These are phyloP conservation scores for Dalbergia oliveri DNA, from an alignment of 306 rosid species.

Conservation along the genomic window DNA sequence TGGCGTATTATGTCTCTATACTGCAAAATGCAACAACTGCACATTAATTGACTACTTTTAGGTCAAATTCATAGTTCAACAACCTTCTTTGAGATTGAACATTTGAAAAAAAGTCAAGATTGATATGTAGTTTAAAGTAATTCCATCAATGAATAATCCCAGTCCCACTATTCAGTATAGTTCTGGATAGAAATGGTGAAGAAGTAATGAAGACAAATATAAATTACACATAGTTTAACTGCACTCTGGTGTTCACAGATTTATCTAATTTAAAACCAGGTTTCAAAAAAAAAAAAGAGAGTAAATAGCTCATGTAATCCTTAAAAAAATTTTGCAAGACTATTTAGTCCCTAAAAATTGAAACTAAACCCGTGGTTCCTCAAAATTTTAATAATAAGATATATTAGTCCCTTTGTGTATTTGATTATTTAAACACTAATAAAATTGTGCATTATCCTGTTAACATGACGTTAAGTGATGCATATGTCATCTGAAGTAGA, in stretches of 20 bases:
- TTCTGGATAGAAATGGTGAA: conserved; percentile 21
- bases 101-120: conserved; percentile 24
- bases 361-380: too few relatives aligned
- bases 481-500: too few relatives aligned
- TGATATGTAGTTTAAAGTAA: not conserved
- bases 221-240: conserved; percentile 3
- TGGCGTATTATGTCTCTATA: conserved; percentile 89
- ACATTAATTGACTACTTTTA: conserved; percentile 18
- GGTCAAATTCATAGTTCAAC: not conserved
- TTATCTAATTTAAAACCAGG: conserved; percentile 9
- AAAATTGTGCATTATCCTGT: too few relatives aligned
- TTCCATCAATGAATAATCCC: not conserved
- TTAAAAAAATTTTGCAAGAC: too few relatives aligned
- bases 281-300: not conserved
- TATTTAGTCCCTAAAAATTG: too few relatives aligned
- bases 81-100: conserved; percentile 27
- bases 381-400: too few relatives aligned
- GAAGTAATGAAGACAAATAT: conserved; percentile 8
- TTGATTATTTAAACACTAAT: too few relatives aligned
- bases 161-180: not conserved
- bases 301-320: too few relatives aligned
- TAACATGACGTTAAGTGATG: too few relatives aligned
- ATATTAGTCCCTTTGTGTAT: too few relatives aligned
- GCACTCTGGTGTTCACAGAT: not conserved
- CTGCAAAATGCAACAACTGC: conserved; percentile 62